Base-by-base conservation (phyloP, 306 rosid genomes). In the Quercus suber region DNA sequence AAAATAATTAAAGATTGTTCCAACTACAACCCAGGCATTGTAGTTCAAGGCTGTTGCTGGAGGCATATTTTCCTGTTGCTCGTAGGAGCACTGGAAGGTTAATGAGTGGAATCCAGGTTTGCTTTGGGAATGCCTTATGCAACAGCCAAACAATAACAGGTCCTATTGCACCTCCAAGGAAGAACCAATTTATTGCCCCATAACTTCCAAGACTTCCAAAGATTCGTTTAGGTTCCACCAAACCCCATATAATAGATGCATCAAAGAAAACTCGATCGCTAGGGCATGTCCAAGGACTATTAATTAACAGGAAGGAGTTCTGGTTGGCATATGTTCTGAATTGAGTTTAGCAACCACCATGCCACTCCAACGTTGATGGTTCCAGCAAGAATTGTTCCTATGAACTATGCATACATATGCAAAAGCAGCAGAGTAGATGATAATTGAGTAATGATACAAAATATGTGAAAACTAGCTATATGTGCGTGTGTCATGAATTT, bases 281-380 rank as follows among this genome's bases (percentile, higher is more conserved):
- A 0, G 97, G 97, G 58, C 97, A 93, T 53, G 96, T 91, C 96
- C 96, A 93, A 0, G 92, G 96, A 73, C 97, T 93, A 41, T 82
- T 82, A 7, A 49, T 7, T 25, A 25, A 25, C 27, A 25, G 1
- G 27, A 0, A 90, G 93, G 63, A 86, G 84, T 11, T 82, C 85
- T 63, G 82, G 90, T 5, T 88, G 76, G 31, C 94, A 92, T 74
- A 92, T 90, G 77, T 90, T 82, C 11, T 75, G 78, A 27, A 92
- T 49, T 18, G 92, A 80, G 45, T n/a, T 65, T 80, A 92, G 80
- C 84, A 92, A 60, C 97, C 97, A 92, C 91, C 92, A 84, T 72
- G 96, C 92, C 61, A 90, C 96, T 12, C 82, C 86, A n/a, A 91
- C 82, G 80, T 92, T 92, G 78, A 89, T 72, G 57, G 93, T 89